Evolutionary conservation across 1,139 yeast species (phyloP).

Genomic region (Suhomyces kunorum): DNA sequence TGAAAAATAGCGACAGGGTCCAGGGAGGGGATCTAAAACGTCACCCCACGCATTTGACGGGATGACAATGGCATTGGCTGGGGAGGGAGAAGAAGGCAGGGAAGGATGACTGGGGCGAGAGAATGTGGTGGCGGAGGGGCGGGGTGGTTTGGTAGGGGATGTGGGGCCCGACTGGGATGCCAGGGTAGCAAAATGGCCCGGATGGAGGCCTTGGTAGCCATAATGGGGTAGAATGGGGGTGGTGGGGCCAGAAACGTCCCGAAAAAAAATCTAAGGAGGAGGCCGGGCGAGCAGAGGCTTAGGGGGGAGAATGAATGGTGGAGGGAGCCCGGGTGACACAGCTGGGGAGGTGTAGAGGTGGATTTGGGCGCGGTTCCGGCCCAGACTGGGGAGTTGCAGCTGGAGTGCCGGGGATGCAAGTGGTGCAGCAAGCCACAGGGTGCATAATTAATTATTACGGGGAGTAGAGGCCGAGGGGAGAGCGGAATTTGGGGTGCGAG

Average conservation of each 20-base stretch:
- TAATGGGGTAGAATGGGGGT: neutral
- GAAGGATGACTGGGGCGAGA: conserved; percentile 2
- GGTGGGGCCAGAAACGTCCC: conserved; percentile 1
- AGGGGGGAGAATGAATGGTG: neutral
- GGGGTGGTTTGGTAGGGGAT: too few species aligned
- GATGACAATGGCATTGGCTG: conserved; percentile 5
- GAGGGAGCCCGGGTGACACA: too few species aligned
- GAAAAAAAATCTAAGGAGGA: conserved; percentile 1
- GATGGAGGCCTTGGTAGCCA: too few species aligned
- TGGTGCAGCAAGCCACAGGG: neutral
- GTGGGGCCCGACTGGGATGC: too few species aligned
- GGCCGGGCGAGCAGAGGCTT: conserved; percentile 4
- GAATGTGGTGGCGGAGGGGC: too few species aligned
- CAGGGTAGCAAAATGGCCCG: too few species aligned
- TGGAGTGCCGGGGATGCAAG: neutral
- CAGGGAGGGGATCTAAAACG: conserved; percentile 4
- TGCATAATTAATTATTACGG: neutral
- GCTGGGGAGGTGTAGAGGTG: neutral
- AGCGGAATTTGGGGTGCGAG: too few species aligned
- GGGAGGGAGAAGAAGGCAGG: neutral
- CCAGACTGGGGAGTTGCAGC: neutral
- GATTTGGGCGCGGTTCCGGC: neutral
- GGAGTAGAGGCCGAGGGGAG: neutral
- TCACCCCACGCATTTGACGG: conserved; percentile 5
- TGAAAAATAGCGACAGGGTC: conserved; percentile 7